Evolutionary conservation across 495 filamentous ascomycete species (phyloP).

Genomic region (Hypoxylon fuscum): DNA sequence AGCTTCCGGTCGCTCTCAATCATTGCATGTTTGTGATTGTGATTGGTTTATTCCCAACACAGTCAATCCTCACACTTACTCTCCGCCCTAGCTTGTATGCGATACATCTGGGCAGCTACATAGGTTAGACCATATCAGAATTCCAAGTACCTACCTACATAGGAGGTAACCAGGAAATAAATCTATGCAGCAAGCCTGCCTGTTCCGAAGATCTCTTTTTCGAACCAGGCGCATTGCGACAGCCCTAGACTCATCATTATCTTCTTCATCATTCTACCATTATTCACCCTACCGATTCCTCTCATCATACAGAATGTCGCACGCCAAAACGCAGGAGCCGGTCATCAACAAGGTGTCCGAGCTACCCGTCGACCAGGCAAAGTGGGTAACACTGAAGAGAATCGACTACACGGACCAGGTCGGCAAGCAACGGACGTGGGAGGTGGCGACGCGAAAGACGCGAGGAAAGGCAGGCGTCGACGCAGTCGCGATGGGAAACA

Average conservation of each 20-base stretch:
- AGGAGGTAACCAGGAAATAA: no score
- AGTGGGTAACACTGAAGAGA: constrained; percentile 61
- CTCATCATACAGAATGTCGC: constrained; percentile 30
- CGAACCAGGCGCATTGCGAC: background rate
- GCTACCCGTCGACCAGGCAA: constrained; percentile 55
- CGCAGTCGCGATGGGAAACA: constrained; percentile 64
- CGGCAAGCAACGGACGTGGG: constrained; percentile 61
- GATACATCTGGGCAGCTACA: no score
- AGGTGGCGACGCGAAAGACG: constrained; percentile 63
- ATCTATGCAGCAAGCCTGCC: background rate
- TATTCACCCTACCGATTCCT: background rate
- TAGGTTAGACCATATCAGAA: no score
- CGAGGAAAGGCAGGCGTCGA: constrained; percentile 59
- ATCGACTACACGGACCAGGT: constrained; percentile 62
- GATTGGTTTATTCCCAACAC: no score
- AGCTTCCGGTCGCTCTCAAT: no score
- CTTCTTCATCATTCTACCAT: background rate
- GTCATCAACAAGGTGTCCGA: constrained; percentile 56
- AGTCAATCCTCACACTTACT: no score
- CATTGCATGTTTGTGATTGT: no score
- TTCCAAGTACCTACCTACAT: no score
- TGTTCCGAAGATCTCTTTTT: no score
- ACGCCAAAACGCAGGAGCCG: constrained; percentile 52
- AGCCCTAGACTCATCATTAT: background rate
- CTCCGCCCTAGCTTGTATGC: no score